Evolutionary conservation across 768 basidiomycete genomes (phyloP), one percentile per base, ranked within the genome.

Genomic region (Mycena crocata): DNA sequence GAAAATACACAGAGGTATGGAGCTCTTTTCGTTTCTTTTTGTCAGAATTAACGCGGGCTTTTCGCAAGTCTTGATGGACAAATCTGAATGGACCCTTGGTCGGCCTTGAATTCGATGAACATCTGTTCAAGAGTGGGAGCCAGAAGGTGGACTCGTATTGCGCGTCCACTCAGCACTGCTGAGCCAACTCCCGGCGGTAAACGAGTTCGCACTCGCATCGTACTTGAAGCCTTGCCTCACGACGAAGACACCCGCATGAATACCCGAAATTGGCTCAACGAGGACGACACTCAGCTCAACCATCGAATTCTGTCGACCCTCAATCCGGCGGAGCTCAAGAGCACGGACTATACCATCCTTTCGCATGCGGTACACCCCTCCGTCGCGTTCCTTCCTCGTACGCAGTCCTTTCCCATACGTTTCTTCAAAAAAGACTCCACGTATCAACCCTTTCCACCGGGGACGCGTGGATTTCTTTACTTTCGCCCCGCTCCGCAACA

Each of bases 391-490:
- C 3, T 54, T 44, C 54, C 64, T 14, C 31, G 40, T 1, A 64
- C 49, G 2, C 15, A 0, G 3, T 51, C 64, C 34, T 57, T 48
- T 48, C 28, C 37, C 23, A 13, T 64, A 14, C 62, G 55, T 21
- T 64, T 42, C 26, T 32, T 21, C 46, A 50, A 42, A 8, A 64
- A 40, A 40, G 48, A 50, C 39, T 14, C 1, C 0, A 17, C 7
- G 10, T 40, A 31, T 13, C 30, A 57, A 48, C 65, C 54, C 21
- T 66, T 66, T 26, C 65, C 65, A 5, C 23, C 24, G 14, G 26
- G 26, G 21, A 57, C 65, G 2, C 59, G 59, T 7, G 65, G 65
- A 6, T 66, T 66, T n/a, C 34, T 66, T 15, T 66, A 66, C 39
- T 66, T 56, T 40, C 9, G 50, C n/a, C n/a, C n/a, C 44, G 21